phyloP scores from a whole-genome alignment of 2,329 filamentous ascomycete species.

The Alternaria solani region DNA sequence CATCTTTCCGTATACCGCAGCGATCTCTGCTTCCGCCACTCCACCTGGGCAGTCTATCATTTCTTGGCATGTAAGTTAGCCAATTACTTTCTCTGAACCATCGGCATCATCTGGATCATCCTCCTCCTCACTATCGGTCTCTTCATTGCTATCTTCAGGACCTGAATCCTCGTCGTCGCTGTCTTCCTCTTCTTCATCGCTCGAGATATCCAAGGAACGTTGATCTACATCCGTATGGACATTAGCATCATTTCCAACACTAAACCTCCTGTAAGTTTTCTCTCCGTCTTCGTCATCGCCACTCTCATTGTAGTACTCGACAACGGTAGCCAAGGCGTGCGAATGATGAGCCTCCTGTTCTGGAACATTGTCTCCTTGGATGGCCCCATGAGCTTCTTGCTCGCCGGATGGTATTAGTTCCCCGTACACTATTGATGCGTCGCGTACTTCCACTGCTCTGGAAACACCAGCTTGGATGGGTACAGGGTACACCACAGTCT shows the following conservation, averaged over 20 bases:
- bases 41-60: background rate
- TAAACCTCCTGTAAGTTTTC: background rate
- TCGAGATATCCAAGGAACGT: background rate
- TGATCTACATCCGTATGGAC: background rate
- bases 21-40: background rate
- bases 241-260: background rate
- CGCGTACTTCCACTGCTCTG: background rate
- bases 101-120: background rate
- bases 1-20: background rate
- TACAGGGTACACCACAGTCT: background rate
- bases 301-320: background rate
- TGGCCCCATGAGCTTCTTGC: background rate
- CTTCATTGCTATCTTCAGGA: background rate
- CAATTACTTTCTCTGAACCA: background rate
- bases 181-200: background rate
- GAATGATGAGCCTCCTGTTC: background rate
- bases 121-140: background rate
- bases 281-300: background rate
- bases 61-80: background rate
- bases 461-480: background rate
- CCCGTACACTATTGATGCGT: background rate
- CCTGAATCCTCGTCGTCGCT: background rate
- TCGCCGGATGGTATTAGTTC: too few species aligned
- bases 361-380: background rate
- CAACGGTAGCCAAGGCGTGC: background rate